phyloP scores from a whole-genome alignment of 2,329 filamentous ascomycete genomes.

The Ophiostoma sp. region DNA sequence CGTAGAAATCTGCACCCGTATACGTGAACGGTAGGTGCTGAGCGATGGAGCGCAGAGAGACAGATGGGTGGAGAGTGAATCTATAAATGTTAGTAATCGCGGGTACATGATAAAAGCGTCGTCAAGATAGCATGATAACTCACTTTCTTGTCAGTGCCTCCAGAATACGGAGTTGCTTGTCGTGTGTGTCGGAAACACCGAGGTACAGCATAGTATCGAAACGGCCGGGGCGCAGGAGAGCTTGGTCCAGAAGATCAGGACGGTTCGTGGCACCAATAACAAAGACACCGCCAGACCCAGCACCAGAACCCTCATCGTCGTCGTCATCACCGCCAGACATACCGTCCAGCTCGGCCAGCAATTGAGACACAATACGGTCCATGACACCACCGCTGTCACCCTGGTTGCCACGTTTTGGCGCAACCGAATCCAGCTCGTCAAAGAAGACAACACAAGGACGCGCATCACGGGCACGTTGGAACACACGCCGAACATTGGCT shows the following conservation, averaged over 20 bases:
- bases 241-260: constrained; percentile 86
- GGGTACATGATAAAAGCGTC: not conserved
- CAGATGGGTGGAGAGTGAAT: constrained; percentile 75
- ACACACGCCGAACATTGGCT: constrained; percentile 83
- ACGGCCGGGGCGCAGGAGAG: constrained; percentile 77
- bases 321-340: constrained; percentile 58
- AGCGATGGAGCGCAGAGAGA: constrained; percentile 71
- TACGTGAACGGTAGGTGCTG: constrained; percentile 85
- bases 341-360: constrained; percentile 90
- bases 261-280: constrained; percentile 95
- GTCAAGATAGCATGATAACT: not conserved
- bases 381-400: constrained; percentile 96
- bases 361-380: constrained; percentile 93
- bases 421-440: constrained; percentile 87
- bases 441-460: constrained; percentile 89
- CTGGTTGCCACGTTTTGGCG: constrained; percentile 93
- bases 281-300: constrained; percentile 74
- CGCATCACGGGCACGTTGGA: constrained; percentile 79
- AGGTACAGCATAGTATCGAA: constrained; percentile 99
- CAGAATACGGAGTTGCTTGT: constrained; percentile 90
- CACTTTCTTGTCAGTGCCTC: constrained; percentile 87
- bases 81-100: constrained; percentile 17
- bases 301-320: constrained; percentile 38
- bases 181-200: constrained; percentile 91
- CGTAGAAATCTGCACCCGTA: constrained; percentile 95